Base-by-base conservation (phyloP, 2,329 filamentous ascomycete species). In the Rutstroemia sp. region DNA sequence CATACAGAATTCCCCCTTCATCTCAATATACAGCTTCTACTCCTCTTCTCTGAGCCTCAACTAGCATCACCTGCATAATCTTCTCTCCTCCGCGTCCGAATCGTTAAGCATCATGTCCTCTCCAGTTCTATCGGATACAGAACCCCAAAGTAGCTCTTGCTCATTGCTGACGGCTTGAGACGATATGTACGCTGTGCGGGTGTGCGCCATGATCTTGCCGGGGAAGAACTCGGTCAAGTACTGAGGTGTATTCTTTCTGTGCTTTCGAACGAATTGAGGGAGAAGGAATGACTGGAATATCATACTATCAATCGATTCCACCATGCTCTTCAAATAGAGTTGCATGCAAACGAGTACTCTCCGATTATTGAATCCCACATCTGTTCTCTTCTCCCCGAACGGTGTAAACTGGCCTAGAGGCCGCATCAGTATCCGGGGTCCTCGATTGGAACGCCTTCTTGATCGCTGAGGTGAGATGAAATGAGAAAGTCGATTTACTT, bases 381-480 rank as follows among this genome's bases (percentile, higher is more conserved):
- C 23, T 19, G 39, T 12, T 17, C 23, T 16, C 48, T 41, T 10
- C 14, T 50, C 10, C 4, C 23, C 25, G 17, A 14, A 5, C 37
- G n/a, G 5, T 5, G 8, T 9, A 9, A 25, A 2, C 34, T 50
- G 9, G 8, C 9, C 12, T 16, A 25, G 4, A 14, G 0, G 10
- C 17, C 14, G 3, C 16, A 4, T 4, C 10, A 21, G 14, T 2
- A 17, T 10, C 21, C 10, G n/a, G 41, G 19, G 17, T 50, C 1
- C 17, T 50, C 2, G 17, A 57, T 12, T 64, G 63, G 61, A 61
- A 61, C 41, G 61, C 63, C 38, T 66, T 57, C 45, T 65, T 60
- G 5, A 27, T 23, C 4, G 23, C 23, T 23, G 23, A 23, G 3
- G 23, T 4, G 23, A 19, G 19, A 19, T 19, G 19, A 19, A 19